Evolutionary conservation across 208 protist genomes (phyloP).

Genomic region (Leishmania arabica): DNA sequence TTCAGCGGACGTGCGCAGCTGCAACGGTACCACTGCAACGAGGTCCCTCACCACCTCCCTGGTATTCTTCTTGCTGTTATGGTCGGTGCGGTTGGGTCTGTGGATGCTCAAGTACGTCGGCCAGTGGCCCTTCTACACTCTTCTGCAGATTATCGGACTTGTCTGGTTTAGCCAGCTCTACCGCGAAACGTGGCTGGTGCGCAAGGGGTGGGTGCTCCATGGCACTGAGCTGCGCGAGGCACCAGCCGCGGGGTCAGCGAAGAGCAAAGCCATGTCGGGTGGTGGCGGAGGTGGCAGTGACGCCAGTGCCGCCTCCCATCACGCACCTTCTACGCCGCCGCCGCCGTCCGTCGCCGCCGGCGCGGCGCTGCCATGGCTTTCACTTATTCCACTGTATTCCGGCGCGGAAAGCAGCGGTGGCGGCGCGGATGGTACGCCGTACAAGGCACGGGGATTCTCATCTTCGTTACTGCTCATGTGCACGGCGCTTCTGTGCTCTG

Average conservation of each 20-base stretch:
- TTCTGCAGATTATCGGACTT: constrained; percentile 41
- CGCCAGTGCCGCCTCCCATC: not conserved
- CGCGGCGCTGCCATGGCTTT: constrained; percentile 21
- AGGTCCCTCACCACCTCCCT: constrained; percentile 9
- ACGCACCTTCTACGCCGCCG: not conserved
- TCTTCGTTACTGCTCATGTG: not conserved
- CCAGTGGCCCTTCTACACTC: constrained; percentile 45
- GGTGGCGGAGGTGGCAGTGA: not conserved
- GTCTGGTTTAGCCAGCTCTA: constrained; percentile 49
- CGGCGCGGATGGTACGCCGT: not conserved
- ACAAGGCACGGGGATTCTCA: not conserved
- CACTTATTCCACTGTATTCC: constrained; percentile 5
- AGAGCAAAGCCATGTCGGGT: not conserved
- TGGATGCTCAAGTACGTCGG: constrained; percentile 37
- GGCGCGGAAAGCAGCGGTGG: not conserved
- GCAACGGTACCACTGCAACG: not conserved
- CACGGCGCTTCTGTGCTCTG: not conserved
- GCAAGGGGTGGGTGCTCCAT: constrained; percentile 40
- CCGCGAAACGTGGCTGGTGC: constrained; percentile 46
- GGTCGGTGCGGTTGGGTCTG: constrained; percentile 21
- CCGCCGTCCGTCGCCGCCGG: not conserved
- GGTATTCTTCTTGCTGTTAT: constrained; percentile 1
- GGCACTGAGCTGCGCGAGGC: constrained; percentile 24
- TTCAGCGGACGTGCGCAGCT: not conserved
- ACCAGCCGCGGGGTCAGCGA: not conserved